Evolutionary conservation across 163 green algal genomes (phyloP).

Genomic region (Trebouxiophyceae sp.): DNA sequence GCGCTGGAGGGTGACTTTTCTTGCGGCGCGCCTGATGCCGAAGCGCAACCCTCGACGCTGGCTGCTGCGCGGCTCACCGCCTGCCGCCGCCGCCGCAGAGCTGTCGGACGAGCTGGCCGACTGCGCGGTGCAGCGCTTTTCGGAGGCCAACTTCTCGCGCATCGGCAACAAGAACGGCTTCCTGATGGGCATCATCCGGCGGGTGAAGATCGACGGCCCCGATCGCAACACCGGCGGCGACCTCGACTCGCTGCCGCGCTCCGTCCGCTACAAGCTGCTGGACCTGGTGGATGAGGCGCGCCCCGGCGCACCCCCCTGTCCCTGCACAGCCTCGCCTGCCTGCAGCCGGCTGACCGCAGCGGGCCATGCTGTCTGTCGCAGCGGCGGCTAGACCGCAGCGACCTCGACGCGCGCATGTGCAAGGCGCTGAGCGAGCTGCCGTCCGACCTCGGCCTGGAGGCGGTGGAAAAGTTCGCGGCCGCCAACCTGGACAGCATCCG

Average conservation of each 20-base stretch:
- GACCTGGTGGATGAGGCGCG: slow-evolving; percentile 29
- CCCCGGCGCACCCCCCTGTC: no score
- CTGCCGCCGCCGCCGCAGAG: slow-evolving; percentile 7
- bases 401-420: slow-evolving; percentile 29
- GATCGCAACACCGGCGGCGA: slow-evolving; percentile 6
- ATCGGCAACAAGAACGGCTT: slow-evolving; percentile 36
- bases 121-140: slow-evolving; percentile 20
- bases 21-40: background rate
- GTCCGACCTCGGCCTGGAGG: slow-evolving; percentile 17
- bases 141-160: slow-evolving; percentile 28
- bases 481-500: slow-evolving; percentile 24
- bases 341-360: no score
- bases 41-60: background rate
- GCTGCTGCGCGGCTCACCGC: background rate
- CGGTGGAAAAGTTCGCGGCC: slow-evolving; percentile 27
- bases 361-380: no score
- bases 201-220: slow-evolving; percentile 27
- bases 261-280: slow-evolving; percentile 15
- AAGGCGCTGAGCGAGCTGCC: slow-evolving; percentile 23
- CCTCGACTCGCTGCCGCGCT: slow-evolving; percentile 19
- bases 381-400: slow-evolving; percentile 14
- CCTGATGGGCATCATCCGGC: slow-evolving; percentile 27
- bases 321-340: no score
- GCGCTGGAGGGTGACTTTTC: slow-evolving; percentile 13
- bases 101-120: slow-evolving; percentile 15